phyloP scores from a whole-genome alignment of 495 filamentous ascomycete species.

The Penicillium robsamsonii region DNA sequence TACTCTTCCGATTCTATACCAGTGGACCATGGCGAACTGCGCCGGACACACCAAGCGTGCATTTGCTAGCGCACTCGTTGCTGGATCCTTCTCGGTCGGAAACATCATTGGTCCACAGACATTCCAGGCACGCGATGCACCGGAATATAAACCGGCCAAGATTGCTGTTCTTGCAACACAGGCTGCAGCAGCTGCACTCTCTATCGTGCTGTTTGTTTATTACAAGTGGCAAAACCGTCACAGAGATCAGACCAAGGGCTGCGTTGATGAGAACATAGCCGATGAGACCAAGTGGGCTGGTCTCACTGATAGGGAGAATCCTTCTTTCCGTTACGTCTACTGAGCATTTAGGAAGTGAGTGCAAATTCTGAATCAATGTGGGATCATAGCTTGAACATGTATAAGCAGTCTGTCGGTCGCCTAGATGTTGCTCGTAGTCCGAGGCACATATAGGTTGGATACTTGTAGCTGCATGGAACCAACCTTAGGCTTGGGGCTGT shows the following conservation, averaged over 20 bases:
- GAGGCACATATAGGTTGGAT: no score
- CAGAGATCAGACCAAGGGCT: slow-evolving; percentile 27
- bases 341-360: slow-evolving; percentile 10
- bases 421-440: no score
- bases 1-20: slow-evolving; percentile 44
- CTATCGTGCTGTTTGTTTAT: slow-evolving; percentile 39
- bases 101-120: slow-evolving; percentile 69
- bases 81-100: slow-evolving; percentile 58
- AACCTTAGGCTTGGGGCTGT: no score
- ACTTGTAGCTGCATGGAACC: no score
- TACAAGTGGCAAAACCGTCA: slow-evolving; percentile 47
- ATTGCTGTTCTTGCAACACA: slow-evolving; percentile 55
- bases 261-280: slow-evolving; percentile 20
- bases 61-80: slow-evolving; percentile 54
- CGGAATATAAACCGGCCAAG: slow-evolving; percentile 61
- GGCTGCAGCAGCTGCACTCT: slow-evolving; percentile 39
- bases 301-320: slow-evolving; percentile 43
- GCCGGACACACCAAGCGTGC: slow-evolving; percentile 53
- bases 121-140: slow-evolving; percentile 57
- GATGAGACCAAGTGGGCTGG: slow-evolving; percentile 39
- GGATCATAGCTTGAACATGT: no score
- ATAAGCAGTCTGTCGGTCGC: no score
- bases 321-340: slow-evolving; percentile 46
- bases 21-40: slow-evolving; percentile 49
- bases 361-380: no score